A percentile compares a stretch with the other conserved stretches of the same genome.
phyloP scores from a whole-genome alignment of 2,329 filamentous ascomycete genomes.

The Trichoderma brevicompactum region DNA sequence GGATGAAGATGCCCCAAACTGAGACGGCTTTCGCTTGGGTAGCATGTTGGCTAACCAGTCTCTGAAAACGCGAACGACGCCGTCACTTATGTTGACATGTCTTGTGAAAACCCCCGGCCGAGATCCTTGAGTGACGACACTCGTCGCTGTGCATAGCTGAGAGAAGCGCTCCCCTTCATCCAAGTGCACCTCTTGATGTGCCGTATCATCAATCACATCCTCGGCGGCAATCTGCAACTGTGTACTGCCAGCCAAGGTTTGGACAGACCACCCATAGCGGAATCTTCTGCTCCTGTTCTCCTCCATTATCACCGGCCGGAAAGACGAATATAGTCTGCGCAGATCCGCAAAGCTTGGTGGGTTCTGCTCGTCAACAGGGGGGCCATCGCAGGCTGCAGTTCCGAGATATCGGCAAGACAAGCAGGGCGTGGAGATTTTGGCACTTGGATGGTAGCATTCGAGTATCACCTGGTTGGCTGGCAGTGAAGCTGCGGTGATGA shows the following conservation, averaged over 20 bases:
- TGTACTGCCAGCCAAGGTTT: slow-evolving; percentile 3
- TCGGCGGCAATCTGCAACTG: slow-evolving; percentile 18
- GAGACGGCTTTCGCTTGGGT: not conserved
- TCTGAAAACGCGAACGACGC: slow-evolving; percentile 72
- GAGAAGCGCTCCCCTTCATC: slow-evolving; percentile 74
- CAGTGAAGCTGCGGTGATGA: slow-evolving; percentile 47
- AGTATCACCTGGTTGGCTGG: slow-evolving; percentile 66
- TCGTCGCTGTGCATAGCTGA: slow-evolving; percentile 71
- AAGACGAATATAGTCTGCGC: slow-evolving; percentile 68
- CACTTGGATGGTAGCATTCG: slow-evolving; percentile 76
- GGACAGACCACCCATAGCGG: slow-evolving; percentile 25
- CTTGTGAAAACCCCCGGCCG: slow-evolving; percentile 65
- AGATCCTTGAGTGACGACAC: slow-evolving; percentile 68
- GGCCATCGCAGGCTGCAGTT: slow-evolving; percentile 47
- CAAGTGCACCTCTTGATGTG: slow-evolving; percentile 54
- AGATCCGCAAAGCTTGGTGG: slow-evolving; percentile 46
- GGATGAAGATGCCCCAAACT: not conserved
- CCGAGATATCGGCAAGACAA: slow-evolving; percentile 68
- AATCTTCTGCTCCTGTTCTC: slow-evolving; percentile 50
- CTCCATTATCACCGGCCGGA: slow-evolving; percentile 65
- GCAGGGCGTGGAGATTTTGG: slow-evolving; percentile 69
- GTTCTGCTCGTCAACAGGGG: slow-evolving; percentile 18
- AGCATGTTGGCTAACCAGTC: slow-evolving; percentile 65
- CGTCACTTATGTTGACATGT: slow-evolving; percentile 68
- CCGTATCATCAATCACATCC: slow-evolving; percentile 23